Conservation (phyloP, 1,139 yeast species). For the Zygoascus sp. region DNA sequence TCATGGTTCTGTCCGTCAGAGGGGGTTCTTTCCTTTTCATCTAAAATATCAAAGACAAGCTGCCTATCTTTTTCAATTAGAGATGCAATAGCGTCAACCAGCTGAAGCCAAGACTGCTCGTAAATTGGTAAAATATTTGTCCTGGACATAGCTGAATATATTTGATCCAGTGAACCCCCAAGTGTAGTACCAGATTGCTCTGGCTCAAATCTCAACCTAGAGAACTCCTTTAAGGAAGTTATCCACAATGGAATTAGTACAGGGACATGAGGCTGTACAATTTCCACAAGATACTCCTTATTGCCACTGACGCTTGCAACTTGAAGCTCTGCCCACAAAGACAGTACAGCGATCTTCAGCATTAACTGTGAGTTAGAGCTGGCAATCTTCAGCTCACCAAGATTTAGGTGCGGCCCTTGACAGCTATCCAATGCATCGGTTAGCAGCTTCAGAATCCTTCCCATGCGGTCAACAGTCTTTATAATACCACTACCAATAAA, state of each 20-base stretch:
- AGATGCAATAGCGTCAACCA: conserved; percentile 71
- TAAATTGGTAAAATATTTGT: conserved; percentile 45
- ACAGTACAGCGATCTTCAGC: conserved; percentile 65
- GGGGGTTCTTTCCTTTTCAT: conserved; percentile 31
- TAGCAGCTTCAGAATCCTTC: conserved; percentile 63
- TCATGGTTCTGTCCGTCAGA: conserved; percentile 20
- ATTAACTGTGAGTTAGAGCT: conserved; percentile 48
- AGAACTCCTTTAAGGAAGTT: conserved; percentile 65
- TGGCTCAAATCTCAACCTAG: conserved; percentile 58
- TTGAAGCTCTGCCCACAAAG: conserved; percentile 84
- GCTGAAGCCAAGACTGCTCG: conserved; percentile 70
- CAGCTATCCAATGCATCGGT: conserved; percentile 62
- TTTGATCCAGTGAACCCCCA: conserved; percentile 32
- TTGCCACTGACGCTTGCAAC: conserved; percentile 41
- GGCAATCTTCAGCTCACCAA: conserved; percentile 42
- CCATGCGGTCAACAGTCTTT: conserved; percentile 44
- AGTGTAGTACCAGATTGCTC: conserved; percentile 36
- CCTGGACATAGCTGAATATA: conserved; percentile 32
- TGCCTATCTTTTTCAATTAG: conserved; percentile 51
- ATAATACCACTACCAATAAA: conserved; percentile 59
- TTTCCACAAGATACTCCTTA: conserved; percentile 38
- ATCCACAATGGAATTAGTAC: conserved; percentile 77
- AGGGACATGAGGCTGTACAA: conserved; percentile 56
- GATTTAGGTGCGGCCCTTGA: conserved; percentile 35
- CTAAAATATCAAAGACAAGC: conserved; percentile 42